phyloP scores from a whole-genome alignment of 192 early-diverging fungal genomes.

The Rhizoclosmatium globosum region DNA sequence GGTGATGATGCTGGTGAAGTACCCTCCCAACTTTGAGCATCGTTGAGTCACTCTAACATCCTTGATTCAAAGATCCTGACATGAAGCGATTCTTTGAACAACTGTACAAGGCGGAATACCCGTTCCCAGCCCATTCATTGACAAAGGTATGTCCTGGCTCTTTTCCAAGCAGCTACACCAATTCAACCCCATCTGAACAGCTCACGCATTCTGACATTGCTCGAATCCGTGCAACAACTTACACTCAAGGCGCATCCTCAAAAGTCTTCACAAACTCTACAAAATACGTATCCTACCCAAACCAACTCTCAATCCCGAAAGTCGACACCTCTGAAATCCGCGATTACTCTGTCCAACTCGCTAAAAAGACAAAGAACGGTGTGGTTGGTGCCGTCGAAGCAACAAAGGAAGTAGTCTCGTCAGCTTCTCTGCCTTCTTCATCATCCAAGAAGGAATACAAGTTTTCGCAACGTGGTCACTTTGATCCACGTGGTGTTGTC shows the following conservation, averaged over 20 bases:
- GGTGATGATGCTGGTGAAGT: not conserved
- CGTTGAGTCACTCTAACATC: not conserved
- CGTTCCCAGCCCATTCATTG: not conserved
- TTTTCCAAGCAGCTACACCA: not conserved
- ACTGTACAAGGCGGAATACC: constrained; percentile 4
- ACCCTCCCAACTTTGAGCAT: not conserved
- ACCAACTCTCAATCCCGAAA: not conserved
- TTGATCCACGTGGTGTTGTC: not conserved
- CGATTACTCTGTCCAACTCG: not conserved
- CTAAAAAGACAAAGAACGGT: not conserved
- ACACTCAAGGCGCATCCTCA: not conserved
- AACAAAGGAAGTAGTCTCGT: not conserved
- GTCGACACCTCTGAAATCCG: not conserved
- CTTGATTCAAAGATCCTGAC: not conserved
- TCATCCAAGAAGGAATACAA: not conserved
- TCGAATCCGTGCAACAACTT: not conserved
- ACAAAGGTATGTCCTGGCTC: not conserved
- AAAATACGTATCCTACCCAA: not conserved
- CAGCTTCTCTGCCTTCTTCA: not conserved
- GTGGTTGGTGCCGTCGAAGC: not conserved
- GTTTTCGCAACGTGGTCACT: not conserved
- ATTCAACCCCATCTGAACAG: not conserved
- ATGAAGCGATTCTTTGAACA: not conserved
- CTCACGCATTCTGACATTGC: not conserved
- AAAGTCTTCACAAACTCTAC: not conserved